Base-by-base conservation (phyloP, 1,284 basidiomycete species). In the Pseudozyma hubeiensis region DNA sequence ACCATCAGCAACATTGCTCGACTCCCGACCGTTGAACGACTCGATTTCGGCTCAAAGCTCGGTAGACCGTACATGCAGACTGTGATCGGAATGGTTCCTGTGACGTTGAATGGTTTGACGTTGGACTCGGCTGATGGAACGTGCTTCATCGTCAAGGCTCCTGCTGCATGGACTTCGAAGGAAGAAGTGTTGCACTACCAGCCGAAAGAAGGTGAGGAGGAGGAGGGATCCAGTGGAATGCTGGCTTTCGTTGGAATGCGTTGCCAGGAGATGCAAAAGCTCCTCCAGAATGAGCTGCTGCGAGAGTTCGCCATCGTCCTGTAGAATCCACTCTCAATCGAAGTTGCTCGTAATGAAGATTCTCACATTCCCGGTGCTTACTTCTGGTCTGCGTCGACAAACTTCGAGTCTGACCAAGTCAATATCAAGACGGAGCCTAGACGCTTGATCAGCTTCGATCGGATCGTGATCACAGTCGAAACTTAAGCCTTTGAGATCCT, bases 101-200 rank as follows among this genome's bases (percentile, higher is more conserved):
- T 54, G 14, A 33, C 40, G 31, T 29, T 41, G 29, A 41, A 41
- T 7, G 31, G 39, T 8, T 39, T 54, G 16, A 39, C 33, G 41
- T 29, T 54, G 4, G 44, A 46, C 13, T 33, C 30, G n/a, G 53
- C 43, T 6, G 53, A 54, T 16, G 53, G 53, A 14, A 54, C 53
- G 16, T 41, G 31, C 30, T 34, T 41, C 30, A 41, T 54, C 31
- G 24, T 52, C 6, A 16, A 24, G 10, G 50, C 37, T 11, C 50
- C 50, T n/a, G 39, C 17, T 29, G 29, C 19, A n/a, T 39, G 37
- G 37, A 40, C 37, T n/a, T 39, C 37, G 37, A 9, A 41, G 24
- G 13, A 40, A 17, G 39, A 6, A 14, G 47, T 29, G 3, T 7
- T 33, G n/a, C 47, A 17, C 4, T 33, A 48, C 16, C 31, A 48